Percentiles rank a stretch among this genome's conserved stretches.
phyloP scores from a whole-genome alignment of 2,329 filamentous ascomycete species.

The Dactylellina parvicollis region DNA sequence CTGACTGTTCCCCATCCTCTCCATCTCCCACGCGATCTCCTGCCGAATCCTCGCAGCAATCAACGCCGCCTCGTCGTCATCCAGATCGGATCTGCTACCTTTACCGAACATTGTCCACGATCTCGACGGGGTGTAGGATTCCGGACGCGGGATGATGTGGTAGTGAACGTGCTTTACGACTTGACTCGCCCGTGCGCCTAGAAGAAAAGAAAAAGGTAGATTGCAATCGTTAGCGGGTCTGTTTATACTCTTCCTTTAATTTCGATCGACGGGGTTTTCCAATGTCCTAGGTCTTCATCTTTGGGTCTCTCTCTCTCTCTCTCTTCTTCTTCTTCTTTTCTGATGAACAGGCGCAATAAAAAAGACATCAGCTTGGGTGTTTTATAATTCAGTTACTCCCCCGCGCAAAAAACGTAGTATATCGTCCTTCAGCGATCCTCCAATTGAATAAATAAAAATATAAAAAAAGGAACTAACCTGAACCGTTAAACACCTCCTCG shows the following conservation, averaged over 20 bases:
- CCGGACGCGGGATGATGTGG: slow-evolving; percentile 86
- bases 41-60: slow-evolving; percentile 69
- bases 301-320: no score
- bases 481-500: slow-evolving; percentile 39
- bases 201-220: background rate
- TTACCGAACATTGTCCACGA: slow-evolving; percentile 83
- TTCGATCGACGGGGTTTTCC: no score
- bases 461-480: slow-evolving; percentile 28
- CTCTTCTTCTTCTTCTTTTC: no score
- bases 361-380: no score
- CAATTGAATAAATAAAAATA: background rate
- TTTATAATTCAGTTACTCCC: no score
- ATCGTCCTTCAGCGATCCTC: no score
- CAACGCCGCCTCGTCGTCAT: slow-evolving; percentile 75
- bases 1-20: slow-evolving; percentile 58
- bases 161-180: slow-evolving; percentile 95
- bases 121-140: slow-evolving; percentile 62
- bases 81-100: slow-evolving; percentile 76
- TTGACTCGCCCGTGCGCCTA: slow-evolving; percentile 83
- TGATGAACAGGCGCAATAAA: no score
- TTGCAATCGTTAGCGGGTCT: background rate
- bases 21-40: slow-evolving; percentile 64
- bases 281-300: no score
- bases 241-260: background rate
- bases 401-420: no score